Percentiles rank a stretch among this genome's conserved stretches.
Conservation (phyloP, 805 yeast genomes). For the Lachancea quebecensis region DNA sequence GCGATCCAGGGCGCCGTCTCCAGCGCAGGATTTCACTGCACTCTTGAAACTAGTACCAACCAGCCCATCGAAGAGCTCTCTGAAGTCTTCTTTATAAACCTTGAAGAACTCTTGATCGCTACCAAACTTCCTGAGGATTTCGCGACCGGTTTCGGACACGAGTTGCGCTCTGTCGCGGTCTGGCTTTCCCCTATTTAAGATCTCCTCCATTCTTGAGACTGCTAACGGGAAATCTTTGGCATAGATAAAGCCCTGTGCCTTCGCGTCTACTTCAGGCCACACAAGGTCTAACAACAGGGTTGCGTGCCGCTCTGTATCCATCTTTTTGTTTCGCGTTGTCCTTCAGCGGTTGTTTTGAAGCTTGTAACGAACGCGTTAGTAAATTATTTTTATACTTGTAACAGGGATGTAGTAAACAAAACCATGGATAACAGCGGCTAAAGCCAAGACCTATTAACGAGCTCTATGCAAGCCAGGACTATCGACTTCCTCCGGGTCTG, state of each 20-base stretch:
- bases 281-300: slow-evolving; percentile 14
- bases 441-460: too few relatives aligned
- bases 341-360: slow-evolving; percentile 5
- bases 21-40: slow-evolving; percentile 16
- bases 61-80: slow-evolving; percentile 27
- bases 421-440: too few relatives aligned
- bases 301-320: neutral
- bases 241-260: slow-evolving; percentile 20
- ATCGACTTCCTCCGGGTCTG: too few relatives aligned
- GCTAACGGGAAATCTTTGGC: slow-evolving; percentile 26
- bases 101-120: slow-evolving; percentile 26
- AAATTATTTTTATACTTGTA: neutral
- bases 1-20: slow-evolving; percentile 1
- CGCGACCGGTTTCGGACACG: slow-evolving; percentile 24
- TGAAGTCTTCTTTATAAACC: slow-evolving; percentile 30
- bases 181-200: slow-evolving; percentile 11
- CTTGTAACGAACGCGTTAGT: neutral
- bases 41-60: slow-evolving; percentile 29
- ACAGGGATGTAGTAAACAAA: neutral
- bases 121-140: slow-evolving; percentile 26
- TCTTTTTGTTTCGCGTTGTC: neutral
- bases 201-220: slow-evolving; percentile 14
- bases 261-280: slow-evolving; percentile 22
- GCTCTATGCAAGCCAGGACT: too few relatives aligned
- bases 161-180: slow-evolving; percentile 11